Conservation (phyloP, 2,329 filamentous ascomycete genomes). For the Daldinia eschscholtzii region DNA sequence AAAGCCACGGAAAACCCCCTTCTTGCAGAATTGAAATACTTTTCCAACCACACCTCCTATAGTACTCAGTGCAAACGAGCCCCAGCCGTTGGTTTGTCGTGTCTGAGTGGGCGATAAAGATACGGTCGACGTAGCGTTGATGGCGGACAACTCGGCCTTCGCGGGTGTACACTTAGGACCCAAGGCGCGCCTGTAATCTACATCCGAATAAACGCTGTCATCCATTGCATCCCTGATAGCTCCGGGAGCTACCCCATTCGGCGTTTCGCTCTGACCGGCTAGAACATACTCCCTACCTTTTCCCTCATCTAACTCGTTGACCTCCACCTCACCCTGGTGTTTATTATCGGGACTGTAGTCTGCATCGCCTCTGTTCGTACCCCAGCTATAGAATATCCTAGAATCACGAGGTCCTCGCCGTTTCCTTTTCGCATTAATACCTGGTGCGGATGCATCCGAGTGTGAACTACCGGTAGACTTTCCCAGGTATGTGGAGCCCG, state of each 20-base stretch:
- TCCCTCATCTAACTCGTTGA: conserved; percentile 30
- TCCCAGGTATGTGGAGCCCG: conserved; percentile 56
- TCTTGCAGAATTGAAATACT: conserved; percentile 86
- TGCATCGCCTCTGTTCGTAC: conserved; percentile 34
- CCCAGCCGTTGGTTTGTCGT: conserved; percentile 62
- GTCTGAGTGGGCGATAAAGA: conserved; percentile 40
- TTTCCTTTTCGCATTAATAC: conserved; percentile 62
- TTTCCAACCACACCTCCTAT: conserved; percentile 79
- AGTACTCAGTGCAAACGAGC: conserved; percentile 69
- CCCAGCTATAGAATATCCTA: conserved; percentile 54
- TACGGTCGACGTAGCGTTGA: conserved; percentile 47
- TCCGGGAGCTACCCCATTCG: conserved; percentile 52
- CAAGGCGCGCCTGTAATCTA: conserved; percentile 66
- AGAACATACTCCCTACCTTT: conserved; percentile 60
- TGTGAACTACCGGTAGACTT: conserved; percentile 57
- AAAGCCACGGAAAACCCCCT: conserved; percentile 82
- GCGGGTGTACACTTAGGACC: conserved; percentile 61
- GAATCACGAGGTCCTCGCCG: conserved; percentile 54
- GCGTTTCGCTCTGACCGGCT: conserved; percentile 67
- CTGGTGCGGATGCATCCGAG: conserved; percentile 53
- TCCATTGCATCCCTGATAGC: conserved; percentile 56
- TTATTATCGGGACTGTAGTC: conserved; percentile 50
- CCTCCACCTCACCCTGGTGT: conserved; percentile 45
- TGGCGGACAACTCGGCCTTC: conserved; percentile 54
- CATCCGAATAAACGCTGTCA: conserved; percentile 69